Percentiles rank a stretch among this genome's conserved stretches.
These are phyloP conservation scores for Nigrograna mackinnonii DNA, from an alignment of 2,329 filamentous ascomycete species.

Conservation along the genomic window DNA sequence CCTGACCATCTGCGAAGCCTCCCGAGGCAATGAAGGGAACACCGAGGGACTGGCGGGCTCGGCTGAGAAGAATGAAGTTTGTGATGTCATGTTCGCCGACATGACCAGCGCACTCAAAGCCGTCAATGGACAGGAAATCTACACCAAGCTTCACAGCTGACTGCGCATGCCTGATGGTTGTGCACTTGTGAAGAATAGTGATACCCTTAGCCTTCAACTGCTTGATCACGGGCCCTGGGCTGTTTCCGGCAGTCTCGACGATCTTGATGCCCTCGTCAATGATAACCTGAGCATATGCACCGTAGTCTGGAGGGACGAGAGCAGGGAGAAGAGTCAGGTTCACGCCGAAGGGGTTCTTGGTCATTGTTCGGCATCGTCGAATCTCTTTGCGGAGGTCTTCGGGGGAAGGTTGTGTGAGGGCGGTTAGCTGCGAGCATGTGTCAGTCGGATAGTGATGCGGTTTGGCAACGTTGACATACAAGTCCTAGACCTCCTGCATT, in stretches of 20 bases:
- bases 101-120: conserved; percentile 94
- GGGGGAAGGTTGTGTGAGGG: conserved; percentile 89
- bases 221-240: conserved; percentile 85
- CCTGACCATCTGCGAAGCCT: conserved; percentile 92
- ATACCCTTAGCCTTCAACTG: conserved; percentile 80
- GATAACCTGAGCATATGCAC: conserved; percentile 85
- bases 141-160: conserved; percentile 92
- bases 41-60: conserved; percentile 79
- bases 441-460: not conserved
- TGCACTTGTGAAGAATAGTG: conserved; percentile 95
- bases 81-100: conserved; percentile 87
- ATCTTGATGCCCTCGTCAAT: conserved; percentile 91
- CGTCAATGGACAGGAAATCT: conserved; percentile 95
- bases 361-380: conserved; percentile 79
- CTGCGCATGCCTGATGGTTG: conserved; percentile 89
- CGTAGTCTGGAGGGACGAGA: conserved; percentile 88
- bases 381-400: conserved; percentile 94
- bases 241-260: conserved; percentile 92
- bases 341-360: conserved; percentile 80
- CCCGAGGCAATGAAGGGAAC: conserved; percentile 95
- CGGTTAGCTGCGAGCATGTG: conserved; percentile 61
- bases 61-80: conserved; percentile 84
- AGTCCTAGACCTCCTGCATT: conserved; percentile 77
- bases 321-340: conserved; percentile 94
- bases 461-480: conserved; percentile 33